Evolutionary conservation across 2,329 filamentous ascomycete species (phyloP), one percentile per base, ranked within the genome.

Genomic region (Hypoxylon sp.): DNA sequence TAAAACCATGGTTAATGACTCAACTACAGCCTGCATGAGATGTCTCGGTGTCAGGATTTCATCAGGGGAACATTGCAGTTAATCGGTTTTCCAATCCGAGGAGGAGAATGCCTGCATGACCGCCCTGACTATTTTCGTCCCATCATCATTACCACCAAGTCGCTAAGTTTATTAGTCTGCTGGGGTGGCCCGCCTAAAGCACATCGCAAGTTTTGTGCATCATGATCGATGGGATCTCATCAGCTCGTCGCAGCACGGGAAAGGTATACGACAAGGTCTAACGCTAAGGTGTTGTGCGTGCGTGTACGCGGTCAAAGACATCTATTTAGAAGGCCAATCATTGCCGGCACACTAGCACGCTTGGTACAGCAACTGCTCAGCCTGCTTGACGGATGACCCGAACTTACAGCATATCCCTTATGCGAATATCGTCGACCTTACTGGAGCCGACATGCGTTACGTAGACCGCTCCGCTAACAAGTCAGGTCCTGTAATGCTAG

Each of bases 41-140:
- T 70, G 68, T 69, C 66, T 69, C 58, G 60, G 66, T 68, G 63
- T 69, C 66, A 70, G 60, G 63, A 70, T 70, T 66, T 62, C 57
- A 64, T 68, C 65, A 66, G 53, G 63, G 66, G 60, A 69, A 30
- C 60, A 67, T 56, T 43, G 57, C 52, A 63, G 56, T 59, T 34
- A 63, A 62, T 61, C 53, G 32, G 60, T 66, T 41, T 41, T 41
- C 62, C 34, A 66, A 63, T 60, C 52, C 62, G 51, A 63, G 46
- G 46, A 63, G 46, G 43, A 67, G 32, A 62, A 62, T 46, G 50
- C 60, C 36, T 64, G 60, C 65, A 64, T 64, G 48, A 59, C 53
- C 52, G 55, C 60, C 46, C 55, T 63, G 21, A 53, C 60, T 69
- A 19, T 57, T 30, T 55, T 68, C 53, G 25, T 52, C 43, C 36